A percentile compares a stretch with the other conserved stretches of the same genome.
These are phyloP conservation scores for Candida loeiensis DNA, from an alignment of 805 yeast genomes.

Conservation along the genomic window DNA sequence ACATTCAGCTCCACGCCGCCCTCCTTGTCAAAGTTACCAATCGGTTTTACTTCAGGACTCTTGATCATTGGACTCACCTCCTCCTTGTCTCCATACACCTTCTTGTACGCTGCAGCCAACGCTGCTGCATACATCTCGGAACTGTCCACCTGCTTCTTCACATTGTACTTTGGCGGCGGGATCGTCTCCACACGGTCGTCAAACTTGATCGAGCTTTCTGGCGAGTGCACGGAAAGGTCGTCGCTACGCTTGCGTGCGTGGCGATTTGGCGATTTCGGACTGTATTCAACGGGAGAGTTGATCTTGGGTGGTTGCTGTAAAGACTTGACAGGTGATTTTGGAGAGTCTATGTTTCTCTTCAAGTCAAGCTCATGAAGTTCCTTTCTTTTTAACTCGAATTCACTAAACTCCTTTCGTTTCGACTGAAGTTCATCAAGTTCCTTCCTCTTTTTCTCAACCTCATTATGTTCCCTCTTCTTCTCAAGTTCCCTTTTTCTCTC, in stretches of 20 bases:
- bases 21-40: not conserved
- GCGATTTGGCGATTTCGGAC: conserved; percentile 6
- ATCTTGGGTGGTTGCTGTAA: conserved; percentile 13
- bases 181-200: conserved; percentile 37
- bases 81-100: conserved; percentile 20
- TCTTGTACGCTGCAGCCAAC: conserved; percentile 22
- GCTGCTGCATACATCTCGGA: conserved; percentile 23
- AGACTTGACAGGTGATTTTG: not conserved
- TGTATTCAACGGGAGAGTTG: conserved; percentile 4
- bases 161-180: conserved; percentile 16
- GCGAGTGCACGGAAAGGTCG: conserved; percentile 18
- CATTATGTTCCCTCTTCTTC: too few relatives aligned
- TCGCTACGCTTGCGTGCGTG: conserved; percentile 8
- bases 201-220: conserved; percentile 35
- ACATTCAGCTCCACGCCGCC: conserved; percentile 19
- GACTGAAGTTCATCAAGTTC: too few relatives aligned
- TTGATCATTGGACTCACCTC: too few relatives aligned
- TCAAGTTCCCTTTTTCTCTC: too few relatives aligned
- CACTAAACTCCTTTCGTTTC: too few relatives aligned
- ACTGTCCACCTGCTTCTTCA: conserved; percentile 10
- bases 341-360: too few relatives aligned
- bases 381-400: too few relatives aligned
- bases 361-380: too few relatives aligned
- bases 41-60: not conserved
- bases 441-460: too few relatives aligned